phyloP scores from a whole-genome alignment of 768 basidiomycete species.

The Collybia mongolica region DNA sequence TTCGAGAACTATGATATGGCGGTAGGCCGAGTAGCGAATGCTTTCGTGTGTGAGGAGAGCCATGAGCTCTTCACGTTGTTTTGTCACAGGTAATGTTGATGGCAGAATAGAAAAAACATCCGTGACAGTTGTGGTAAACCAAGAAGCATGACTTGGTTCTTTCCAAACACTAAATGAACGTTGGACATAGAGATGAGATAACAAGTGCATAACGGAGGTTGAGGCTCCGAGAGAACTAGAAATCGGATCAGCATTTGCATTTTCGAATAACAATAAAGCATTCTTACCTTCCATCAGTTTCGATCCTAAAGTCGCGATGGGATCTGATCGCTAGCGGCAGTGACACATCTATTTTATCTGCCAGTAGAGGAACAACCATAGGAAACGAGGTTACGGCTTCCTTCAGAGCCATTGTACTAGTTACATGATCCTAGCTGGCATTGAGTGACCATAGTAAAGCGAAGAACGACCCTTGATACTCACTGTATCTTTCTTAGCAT shows the following conservation, averaged over 20 bases:
- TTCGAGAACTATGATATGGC: conserved; percentile 79
- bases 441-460: background rate
- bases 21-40: conserved; percentile 56
- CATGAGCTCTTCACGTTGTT: conserved; percentile 30
- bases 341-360: conserved; percentile 79
- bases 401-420: conserved; percentile 66
- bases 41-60: conserved; percentile 36
- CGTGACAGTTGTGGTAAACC: conserved; percentile 66
- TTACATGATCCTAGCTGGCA: conserved; percentile 43
- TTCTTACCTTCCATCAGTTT: conserved; percentile 66
- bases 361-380: conserved; percentile 75
- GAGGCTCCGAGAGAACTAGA: conserved; percentile 37
- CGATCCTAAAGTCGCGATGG: conserved; percentile 66
- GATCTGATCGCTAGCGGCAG: conserved; percentile 57
- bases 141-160: conserved; percentile 54
- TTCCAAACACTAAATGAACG: conserved; percentile 85
- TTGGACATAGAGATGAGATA: conserved; percentile 86
- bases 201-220: conserved; percentile 62
- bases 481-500: conserved; percentile 40
- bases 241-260: background rate
- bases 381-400: conserved; percentile 81
- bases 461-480: background rate
- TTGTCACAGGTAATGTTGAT: conserved; percentile 31
- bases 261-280: background rate
- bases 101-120: conserved; percentile 38